Percentiles rank a stretch among this genome's conserved stretches.
phyloP scores from a whole-genome alignment of 345 rosid genomes.

The Acer yangbiense region DNA sequence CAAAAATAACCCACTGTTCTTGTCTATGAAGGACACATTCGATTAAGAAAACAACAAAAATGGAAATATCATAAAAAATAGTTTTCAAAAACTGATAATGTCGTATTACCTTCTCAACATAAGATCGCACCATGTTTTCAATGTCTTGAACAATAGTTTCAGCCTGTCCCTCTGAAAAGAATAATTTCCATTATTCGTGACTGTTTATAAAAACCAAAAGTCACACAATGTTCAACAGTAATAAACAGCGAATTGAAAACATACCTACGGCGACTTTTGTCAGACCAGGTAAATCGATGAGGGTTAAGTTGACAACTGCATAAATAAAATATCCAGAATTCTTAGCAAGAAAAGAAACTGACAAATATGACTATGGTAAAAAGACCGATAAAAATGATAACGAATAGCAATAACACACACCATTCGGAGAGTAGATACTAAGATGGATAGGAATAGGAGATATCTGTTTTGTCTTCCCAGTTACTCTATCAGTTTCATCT shows the following conservation, averaged over 20 bases:
- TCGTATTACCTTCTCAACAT: constrained; percentile 80
- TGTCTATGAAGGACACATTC: not conserved
- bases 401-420: constrained; percentile 27
- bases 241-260: constrained; percentile 6
- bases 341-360: not conserved
- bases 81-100: not conserved
- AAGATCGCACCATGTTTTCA: constrained; percentile 85
- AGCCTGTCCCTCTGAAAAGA: constrained; percentile 87
- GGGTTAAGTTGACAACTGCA: constrained; percentile 95
- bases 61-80: not conserved
- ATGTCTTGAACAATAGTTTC: constrained; percentile 83
- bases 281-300: constrained; percentile 90
- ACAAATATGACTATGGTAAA: not conserved
- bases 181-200: constrained; percentile 18
- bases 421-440: constrained; percentile 87
- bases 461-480: constrained; percentile 86
- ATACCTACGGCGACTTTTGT: constrained; percentile 96
- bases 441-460: constrained; percentile 96
- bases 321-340: constrained; percentile 10
- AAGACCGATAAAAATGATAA: not conserved
- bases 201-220: not conserved
- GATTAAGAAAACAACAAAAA: not conserved
- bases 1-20: not conserved
- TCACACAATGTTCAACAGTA: constrained; percentile 9
- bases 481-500: constrained; percentile 90